Evolutionary conservation across 179 eudicot genomes (phyloP).

Genomic region (Vitellaria paradoxa): DNA sequence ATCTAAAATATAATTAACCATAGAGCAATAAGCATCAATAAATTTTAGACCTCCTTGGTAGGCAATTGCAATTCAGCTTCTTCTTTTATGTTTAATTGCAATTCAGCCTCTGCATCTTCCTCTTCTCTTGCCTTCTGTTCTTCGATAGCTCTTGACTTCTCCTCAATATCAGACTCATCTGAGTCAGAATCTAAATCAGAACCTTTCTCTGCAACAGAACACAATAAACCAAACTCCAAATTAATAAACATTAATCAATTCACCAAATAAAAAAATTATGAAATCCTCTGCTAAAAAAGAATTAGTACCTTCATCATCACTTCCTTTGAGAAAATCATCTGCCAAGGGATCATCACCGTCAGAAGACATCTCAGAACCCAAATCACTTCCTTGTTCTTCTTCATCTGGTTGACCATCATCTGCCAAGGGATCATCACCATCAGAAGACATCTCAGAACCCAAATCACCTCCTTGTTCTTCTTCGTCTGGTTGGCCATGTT

Average conservation of each 20-base stretch:
- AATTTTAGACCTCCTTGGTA: constrained; percentile 53
- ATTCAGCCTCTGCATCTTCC: constrained; percentile 50
- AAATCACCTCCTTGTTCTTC: constrained; percentile 29
- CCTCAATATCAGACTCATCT: constrained; percentile 52
- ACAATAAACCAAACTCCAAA: neutral
- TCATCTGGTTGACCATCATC: constrained; percentile 14
- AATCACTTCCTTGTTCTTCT: constrained; percentile 27
- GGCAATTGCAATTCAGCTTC: constrained; percentile 64
- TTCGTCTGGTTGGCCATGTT: constrained; percentile 13
- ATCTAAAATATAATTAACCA: neutral
- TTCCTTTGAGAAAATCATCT: constrained; percentile 48
- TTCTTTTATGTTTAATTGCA: constrained; percentile 51
- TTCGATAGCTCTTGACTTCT: constrained; percentile 38
- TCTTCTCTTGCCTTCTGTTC: constrained; percentile 35
- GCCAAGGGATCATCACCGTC: constrained; percentile 47
- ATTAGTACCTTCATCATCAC: constrained; percentile 44
- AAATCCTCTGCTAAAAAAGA: neutral
- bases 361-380: constrained; percentile 45
- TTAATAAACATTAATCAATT: neutral
- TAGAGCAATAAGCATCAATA: neutral
- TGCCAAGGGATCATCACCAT: constrained; percentile 40
- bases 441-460: constrained; percentile 46
- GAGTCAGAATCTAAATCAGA: constrained; percentile 42
- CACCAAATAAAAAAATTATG: neutral
- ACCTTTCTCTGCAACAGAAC: constrained; percentile 31